Conservation (phyloP, 2,329 filamentous ascomycete genomes). For the Pestalotiopsis sp. region DNA sequence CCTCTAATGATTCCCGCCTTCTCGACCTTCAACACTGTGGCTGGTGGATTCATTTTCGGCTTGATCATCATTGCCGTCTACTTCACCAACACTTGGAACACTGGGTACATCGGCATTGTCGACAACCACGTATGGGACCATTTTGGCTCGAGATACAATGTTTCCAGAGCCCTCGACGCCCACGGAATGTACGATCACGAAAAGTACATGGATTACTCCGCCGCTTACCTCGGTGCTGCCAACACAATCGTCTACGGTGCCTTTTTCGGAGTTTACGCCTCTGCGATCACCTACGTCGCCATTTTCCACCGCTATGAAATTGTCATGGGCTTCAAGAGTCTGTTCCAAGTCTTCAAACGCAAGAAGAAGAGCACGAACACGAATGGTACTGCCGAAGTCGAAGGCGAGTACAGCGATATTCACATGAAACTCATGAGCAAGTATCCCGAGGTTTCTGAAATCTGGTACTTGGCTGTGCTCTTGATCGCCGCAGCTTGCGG, state of each 20-base stretch:
- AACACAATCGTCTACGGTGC: slow-evolving; percentile 7
- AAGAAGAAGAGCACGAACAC: slow-evolving; percentile 11
- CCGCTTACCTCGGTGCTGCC: slow-evolving; percentile 6
- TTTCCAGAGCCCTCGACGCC: slow-evolving; percentile 12
- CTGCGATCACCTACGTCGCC: slow-evolving; percentile 24
- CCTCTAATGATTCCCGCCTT: slow-evolving; percentile 27
- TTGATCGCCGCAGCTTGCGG: slow-evolving; percentile 38
- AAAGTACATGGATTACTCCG: slow-evolving; percentile 20
- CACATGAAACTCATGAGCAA: slow-evolving; percentile 29
- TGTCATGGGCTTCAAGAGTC: slow-evolving; percentile 15
- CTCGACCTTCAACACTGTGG: slow-evolving; percentile 21
- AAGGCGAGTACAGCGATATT: slow-evolving; percentile 19
- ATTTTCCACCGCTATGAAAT: slow-evolving; percentile 26
- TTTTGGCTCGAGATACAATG: slow-evolving; percentile 10
- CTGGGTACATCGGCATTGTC: slow-evolving; percentile 34
- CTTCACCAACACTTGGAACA: slow-evolving; percentile 28
- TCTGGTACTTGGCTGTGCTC: slow-evolving; percentile 9
- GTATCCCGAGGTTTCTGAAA: slow-evolving; percentile 28
- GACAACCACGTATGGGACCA: slow-evolving; percentile 11
- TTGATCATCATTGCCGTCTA: slow-evolving; percentile 21
- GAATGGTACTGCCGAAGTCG: neutral
- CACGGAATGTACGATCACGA: slow-evolving; percentile 19
- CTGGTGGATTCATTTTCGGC: slow-evolving; percentile 21
- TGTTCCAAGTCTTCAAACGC: neutral
- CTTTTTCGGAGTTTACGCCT: slow-evolving; percentile 6